phyloP scores from a whole-genome alignment of 768 basidiomycete species.

The Boletus vinaceobasis region DNA sequence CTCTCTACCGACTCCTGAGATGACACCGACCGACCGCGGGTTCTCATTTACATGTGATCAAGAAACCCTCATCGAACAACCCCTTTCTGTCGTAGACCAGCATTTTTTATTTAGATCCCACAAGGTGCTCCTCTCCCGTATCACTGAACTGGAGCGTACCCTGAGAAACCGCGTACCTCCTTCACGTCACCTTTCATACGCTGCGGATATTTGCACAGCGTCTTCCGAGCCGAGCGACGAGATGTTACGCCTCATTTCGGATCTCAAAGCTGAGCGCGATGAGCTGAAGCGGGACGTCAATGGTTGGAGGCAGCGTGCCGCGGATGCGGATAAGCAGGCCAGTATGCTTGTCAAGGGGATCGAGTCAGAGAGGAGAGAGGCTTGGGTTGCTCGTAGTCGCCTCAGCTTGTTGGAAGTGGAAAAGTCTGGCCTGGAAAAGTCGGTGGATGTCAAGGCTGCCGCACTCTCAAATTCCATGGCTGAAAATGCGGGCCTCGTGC shows the following conservation, averaged over 20 bases:
- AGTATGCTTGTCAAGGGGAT: slow-evolving; percentile 63
- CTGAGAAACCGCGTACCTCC: slow-evolving; percentile 41
- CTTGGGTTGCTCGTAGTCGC: slow-evolving; percentile 79
- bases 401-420: slow-evolving; percentile 64
- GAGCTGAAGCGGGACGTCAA: slow-evolving; percentile 85
- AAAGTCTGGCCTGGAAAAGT: slow-evolving; percentile 54
- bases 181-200: slow-evolving; percentile 51
- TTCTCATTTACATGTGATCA: slow-evolving; percentile 33
- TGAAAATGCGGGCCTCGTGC: slow-evolving; percentile 23
- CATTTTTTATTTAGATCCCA: slow-evolving; percentile 86
- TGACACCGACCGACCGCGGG: slow-evolving; percentile 60
- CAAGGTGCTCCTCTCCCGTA: slow-evolving; percentile 76
- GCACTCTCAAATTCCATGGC: slow-evolving; percentile 29
- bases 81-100: slow-evolving; percentile 71
- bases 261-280: slow-evolving; percentile 86
- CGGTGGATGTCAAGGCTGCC: slow-evolving; percentile 35
- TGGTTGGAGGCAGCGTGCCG: slow-evolving; percentile 77
- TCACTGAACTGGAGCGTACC: slow-evolving; percentile 75
- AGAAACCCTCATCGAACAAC: slow-evolving; percentile 31
- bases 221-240: slow-evolving; percentile 65
- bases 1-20: slow-evolving; percentile 69
- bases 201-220: slow-evolving; percentile 39
- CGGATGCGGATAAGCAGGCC: slow-evolving; percentile 70
- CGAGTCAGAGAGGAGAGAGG: slow-evolving; percentile 77
- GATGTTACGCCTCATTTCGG: slow-evolving; percentile 69